These are phyloP conservation scores for Pythium sukuiense DNA, from an alignment of 352 stramenopile genomes.

Conservation along the genomic window DNA sequence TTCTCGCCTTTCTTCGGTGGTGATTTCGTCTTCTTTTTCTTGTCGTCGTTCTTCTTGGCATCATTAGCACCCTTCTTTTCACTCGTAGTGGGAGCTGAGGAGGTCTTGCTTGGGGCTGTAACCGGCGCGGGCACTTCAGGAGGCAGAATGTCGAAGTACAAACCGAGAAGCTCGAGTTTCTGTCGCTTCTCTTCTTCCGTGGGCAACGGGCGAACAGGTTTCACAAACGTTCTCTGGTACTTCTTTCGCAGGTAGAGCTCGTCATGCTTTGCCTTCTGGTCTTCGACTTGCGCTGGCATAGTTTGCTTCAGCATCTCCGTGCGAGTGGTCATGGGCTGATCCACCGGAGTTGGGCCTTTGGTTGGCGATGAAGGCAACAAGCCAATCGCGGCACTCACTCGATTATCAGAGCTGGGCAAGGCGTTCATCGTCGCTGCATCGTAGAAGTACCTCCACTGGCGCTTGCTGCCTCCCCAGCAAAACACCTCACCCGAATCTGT, in stretches of 20 bases:
- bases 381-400: background rate
- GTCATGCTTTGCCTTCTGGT: constrained; percentile 35
- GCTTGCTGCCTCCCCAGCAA: constrained; percentile 75
- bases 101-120: background rate
- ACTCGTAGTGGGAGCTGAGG: background rate
- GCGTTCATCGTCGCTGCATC: constrained; percentile 26
- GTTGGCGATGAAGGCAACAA: background rate
- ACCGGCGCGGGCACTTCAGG: constrained; percentile 10
- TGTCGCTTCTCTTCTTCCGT: constrained; percentile 48
- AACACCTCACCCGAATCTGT: constrained; percentile 72
- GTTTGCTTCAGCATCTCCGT: constrained; percentile 69
- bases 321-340: constrained; percentile 44
- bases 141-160: constrained; percentile 58
- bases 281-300: constrained; percentile 41
- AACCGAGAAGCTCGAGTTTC: constrained; percentile 43
- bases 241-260: constrained; percentile 45
- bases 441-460: constrained; percentile 74
- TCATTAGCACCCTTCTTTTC: background rate
- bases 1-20: background rate
- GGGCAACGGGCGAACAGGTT: constrained; percentile 33
- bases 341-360: background rate
- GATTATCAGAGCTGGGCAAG: background rate
- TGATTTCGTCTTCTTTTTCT: background rate
- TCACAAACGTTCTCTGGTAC: constrained; percentile 51
- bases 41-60: background rate